These are phyloP conservation scores for Hibiscus syriacus DNA, from an alignment of 345 rosid species.

Conservation along the genomic window DNA sequence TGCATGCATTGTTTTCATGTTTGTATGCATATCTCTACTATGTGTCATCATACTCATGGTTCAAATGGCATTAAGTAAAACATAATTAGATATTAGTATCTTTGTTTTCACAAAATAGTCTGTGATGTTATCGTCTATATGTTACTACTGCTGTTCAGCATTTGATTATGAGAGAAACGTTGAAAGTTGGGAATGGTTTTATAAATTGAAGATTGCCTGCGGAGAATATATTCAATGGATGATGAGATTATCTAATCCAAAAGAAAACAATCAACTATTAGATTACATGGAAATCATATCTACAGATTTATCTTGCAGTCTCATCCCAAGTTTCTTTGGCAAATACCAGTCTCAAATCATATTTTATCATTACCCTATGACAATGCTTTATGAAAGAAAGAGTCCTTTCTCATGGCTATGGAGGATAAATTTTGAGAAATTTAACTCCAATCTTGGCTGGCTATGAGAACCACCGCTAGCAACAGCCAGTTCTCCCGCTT, in stretches of 20 bases:
- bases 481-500: constrained; percentile 24
- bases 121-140: not conserved
- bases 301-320: not conserved
- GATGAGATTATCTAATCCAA: not conserved
- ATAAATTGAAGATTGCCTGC: not conserved
- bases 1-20: not conserved
- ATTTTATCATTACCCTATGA: not conserved
- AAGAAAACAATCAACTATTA: not conserved
- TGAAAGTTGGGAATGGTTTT: not conserved
- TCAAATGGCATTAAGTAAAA: not conserved
- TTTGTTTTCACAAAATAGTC: not conserved
- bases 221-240: not conserved
- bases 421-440: not conserved
- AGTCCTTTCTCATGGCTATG: not conserved
- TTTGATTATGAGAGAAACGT: constrained; percentile 14
- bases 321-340: not conserved
- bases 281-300: not conserved
- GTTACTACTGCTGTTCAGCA: constrained; percentile 10
- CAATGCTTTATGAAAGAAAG: not conserved
- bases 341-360: not conserved
- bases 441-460: not conserved
- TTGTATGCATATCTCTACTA: not conserved
- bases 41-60: not conserved
- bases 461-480: not conserved
- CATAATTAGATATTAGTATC: not conserved